Evolutionary conservation across 306 rosid species (phyloP).

Genomic region (Glycyrrhiza uralensis): DNA sequence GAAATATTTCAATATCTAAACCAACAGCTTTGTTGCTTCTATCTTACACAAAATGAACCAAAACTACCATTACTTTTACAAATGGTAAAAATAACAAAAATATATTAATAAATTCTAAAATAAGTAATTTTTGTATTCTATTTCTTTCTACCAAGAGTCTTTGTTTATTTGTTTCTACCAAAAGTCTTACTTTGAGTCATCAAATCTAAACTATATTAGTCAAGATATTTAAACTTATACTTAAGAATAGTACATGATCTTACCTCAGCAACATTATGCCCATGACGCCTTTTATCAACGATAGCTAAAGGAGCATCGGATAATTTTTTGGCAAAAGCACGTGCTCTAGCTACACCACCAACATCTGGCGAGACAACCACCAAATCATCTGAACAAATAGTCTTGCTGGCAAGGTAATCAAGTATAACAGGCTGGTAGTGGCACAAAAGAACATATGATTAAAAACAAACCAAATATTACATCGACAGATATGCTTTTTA

Average conservation of each 20-base stretch:
- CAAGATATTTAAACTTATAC: not conserved
- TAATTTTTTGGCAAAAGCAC: slow-evolving; percentile 92
- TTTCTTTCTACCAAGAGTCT: not conserved
- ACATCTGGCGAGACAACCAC: slow-evolving; percentile 99
- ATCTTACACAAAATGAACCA: not conserved
- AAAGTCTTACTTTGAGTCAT: not conserved
- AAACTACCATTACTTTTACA: not conserved
- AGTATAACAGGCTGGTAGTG: slow-evolving; percentile 89
- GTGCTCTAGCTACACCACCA: slow-evolving; percentile 99
- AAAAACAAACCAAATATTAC: slow-evolving; percentile 18
- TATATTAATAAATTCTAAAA: not conserved
- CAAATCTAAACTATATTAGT: not conserved
- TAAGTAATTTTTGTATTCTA: not conserved
- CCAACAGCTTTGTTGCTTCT: not conserved
- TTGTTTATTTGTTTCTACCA: not conserved
- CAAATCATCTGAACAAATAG: slow-evolving; percentile 83
- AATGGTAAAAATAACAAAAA: not conserved
- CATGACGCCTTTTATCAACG: slow-evolving; percentile 96
- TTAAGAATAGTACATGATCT: not conserved
- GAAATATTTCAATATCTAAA: not conserved
- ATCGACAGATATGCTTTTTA: not conserved
- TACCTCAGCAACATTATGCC: slow-evolving; percentile 92
- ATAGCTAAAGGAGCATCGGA: slow-evolving; percentile 99
- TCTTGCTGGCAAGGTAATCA: slow-evolving; percentile 98
- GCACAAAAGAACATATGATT: slow-evolving; percentile 29